Conservation (phyloP, 2,329 filamentous ascomycete species). For the Teratosphaeria gauchensis region DNA sequence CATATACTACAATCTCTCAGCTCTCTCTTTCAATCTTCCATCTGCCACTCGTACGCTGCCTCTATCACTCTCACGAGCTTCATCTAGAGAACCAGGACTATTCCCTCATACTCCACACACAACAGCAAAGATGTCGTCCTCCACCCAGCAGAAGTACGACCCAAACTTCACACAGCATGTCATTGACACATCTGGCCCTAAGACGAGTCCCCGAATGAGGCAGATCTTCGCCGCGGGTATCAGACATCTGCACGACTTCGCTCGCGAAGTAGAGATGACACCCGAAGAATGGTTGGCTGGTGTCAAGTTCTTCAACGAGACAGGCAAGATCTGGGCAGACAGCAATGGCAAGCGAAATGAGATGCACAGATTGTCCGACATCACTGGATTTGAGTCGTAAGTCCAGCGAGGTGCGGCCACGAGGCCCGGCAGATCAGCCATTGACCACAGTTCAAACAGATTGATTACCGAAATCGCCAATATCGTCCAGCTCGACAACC, state of each 20-base stretch:
- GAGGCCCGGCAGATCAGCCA: not conserved
- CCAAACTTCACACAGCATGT: slow-evolving; percentile 68
- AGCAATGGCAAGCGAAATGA: slow-evolving; percentile 63
- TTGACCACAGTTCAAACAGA: slow-evolving; percentile 25
- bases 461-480: slow-evolving; percentile 59
- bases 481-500: slow-evolving; percentile 50
- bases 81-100: not conserved
- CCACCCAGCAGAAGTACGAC: slow-evolving; percentile 47
- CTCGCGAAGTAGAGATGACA: slow-evolving; percentile 66
- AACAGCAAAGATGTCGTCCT: slow-evolving; percentile 1
- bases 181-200: slow-evolving; percentile 62
- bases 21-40: not conserved
- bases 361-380: slow-evolving; percentile 61
- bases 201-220: slow-evolving; percentile 55
- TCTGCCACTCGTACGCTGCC: not conserved
- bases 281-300: slow-evolving; percentile 68
- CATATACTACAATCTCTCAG: not conserved
- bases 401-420: slow-evolving; percentile 20
- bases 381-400: slow-evolving; percentile 63
- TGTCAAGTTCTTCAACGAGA: slow-evolving; percentile 64
- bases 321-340: slow-evolving; percentile 51
- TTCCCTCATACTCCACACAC: not conserved
- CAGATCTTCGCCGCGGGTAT: slow-evolving; percentile 56
- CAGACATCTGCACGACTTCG: slow-evolving; percentile 67
- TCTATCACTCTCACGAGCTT: not conserved